Conservation (phyloP, 2,329 filamentous ascomycete species). For the Ophidiomyces ophidiicola region DNA sequence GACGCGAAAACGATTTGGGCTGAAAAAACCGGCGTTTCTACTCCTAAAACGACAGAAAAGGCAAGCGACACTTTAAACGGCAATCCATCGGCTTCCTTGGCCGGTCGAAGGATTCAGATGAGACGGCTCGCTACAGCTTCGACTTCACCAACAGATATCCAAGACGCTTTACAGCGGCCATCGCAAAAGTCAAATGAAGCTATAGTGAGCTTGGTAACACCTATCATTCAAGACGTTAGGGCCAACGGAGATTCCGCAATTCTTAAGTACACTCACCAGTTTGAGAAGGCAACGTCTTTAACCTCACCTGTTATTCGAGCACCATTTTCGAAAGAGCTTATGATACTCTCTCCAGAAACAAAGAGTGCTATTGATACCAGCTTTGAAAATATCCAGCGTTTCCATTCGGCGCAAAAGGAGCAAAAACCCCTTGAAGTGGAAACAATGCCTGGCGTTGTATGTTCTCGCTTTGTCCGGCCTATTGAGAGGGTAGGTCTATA, state of each 20-base stretch:
- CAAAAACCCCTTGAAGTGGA: constrained; percentile 72
- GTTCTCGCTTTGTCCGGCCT: constrained; percentile 79
- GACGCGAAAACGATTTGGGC: constrained; percentile 92
- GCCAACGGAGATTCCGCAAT: constrained; percentile 75
- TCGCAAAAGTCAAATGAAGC: constrained; percentile 91
- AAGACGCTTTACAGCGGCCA: constrained; percentile 67
- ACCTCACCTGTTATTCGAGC: constrained; percentile 80
- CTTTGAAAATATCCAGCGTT: constrained; percentile 86
- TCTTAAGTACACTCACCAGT: constrained; percentile 90
- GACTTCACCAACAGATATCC: constrained; percentile 52
- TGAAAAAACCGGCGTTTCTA: constrained; percentile 59
- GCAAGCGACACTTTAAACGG: constrained; percentile 29
- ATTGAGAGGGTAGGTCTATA: constrained; percentile 96
- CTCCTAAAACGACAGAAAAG: constrained; percentile 17
- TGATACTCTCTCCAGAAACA: constrained; percentile 74
- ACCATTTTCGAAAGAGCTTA: constrained; percentile 72
- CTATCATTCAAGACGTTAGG: constrained; percentile 82
- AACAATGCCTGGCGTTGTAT: constrained; percentile 95
- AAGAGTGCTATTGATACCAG: constrained; percentile 86
- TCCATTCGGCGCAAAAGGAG: constrained; percentile 84
- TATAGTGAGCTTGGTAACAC: constrained; percentile 79
- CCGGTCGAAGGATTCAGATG: constrained; percentile 63
- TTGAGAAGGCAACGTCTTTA: constrained; percentile 87
- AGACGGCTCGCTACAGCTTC: constrained; percentile 59
- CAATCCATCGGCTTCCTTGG: constrained; percentile 42